Percentiles rank a stretch among this genome's conserved stretches.
These are phyloP conservation scores for Colletotrichum lupini DNA, from an alignment of 2,329 filamentous ascomycete genomes.

Conservation along the genomic window DNA sequence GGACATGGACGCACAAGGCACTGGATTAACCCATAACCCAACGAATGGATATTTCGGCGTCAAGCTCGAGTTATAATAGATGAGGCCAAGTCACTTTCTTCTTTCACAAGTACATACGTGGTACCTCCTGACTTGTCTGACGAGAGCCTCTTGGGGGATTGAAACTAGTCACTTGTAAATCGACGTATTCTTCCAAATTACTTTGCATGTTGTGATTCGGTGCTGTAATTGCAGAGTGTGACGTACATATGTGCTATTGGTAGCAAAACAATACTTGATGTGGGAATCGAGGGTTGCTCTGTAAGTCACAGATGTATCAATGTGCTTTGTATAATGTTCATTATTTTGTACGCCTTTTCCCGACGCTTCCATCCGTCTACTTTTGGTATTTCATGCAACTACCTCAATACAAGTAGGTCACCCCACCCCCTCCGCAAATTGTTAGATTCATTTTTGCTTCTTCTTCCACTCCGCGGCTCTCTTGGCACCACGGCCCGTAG, in stretches of 20 bases:
- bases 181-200: not conserved
- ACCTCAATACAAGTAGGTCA: not conserved
- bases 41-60: constrained; percentile 36
- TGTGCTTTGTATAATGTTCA: not conserved
- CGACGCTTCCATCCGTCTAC: not conserved
- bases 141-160: not conserved
- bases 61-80: constrained; percentile 35
- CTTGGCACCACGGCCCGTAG: constrained; percentile 51
- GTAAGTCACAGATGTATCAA: too few species aligned
- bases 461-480: constrained; percentile 59
- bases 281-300: not conserved
- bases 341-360: constrained; percentile 28
- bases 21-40: constrained; percentile 33
- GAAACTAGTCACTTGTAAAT: constrained; percentile 25
- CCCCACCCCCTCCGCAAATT: not conserved
- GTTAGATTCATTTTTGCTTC: constrained; percentile 40
- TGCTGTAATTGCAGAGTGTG: not conserved
- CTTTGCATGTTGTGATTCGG: not conserved
- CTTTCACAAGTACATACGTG: constrained; percentile 21
- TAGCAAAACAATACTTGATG: not conserved
- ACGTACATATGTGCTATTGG: not conserved
- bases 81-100: constrained; percentile 33
- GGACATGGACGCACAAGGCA: constrained; percentile 27
- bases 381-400: constrained; percentile 4
- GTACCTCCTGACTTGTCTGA: not conserved